Percentiles rank a stretch among this genome's conserved stretches.
Evolutionary conservation across 768 basidiomycete genomes (phyloP).

Genomic region (Hysterangium stoloniferum): DNA sequence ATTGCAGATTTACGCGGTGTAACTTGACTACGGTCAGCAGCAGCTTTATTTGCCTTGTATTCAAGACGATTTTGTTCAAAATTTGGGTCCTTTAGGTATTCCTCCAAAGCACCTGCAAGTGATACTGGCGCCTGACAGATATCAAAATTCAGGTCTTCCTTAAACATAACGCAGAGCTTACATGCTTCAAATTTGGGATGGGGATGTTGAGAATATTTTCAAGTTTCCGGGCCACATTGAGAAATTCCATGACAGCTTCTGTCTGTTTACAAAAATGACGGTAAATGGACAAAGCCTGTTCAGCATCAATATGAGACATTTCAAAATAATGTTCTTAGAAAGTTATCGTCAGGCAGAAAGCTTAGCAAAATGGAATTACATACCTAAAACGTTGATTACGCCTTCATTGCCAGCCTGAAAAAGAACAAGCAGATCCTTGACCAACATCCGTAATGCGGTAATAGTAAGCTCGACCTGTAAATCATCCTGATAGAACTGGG

Average conservation of each 20-base stretch:
- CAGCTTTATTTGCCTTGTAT: constrained; percentile 75
- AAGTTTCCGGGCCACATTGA: constrained; percentile 86
- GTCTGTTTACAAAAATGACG: constrained; percentile 93
- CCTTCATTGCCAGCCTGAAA: constrained; percentile 98
- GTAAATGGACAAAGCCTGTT: constrained; percentile 79
- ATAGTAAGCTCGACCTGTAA: constrained; percentile 88
- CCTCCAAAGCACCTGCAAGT: constrained; percentile 86
- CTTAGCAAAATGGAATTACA: constrained; percentile 11
- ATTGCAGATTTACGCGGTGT: constrained; percentile 11
- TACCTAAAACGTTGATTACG: constrained; percentile 47
- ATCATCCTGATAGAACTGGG: constrained; percentile 88
- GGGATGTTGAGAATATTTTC: constrained; percentile 90
- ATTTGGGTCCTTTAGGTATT: constrained; percentile 93
- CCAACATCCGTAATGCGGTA: constrained; percentile 83
- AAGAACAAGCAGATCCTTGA: constrained; percentile 91
- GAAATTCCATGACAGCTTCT: constrained; percentile 80
- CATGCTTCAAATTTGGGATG: constrained; percentile 88
- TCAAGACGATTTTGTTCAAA: constrained; percentile 94
- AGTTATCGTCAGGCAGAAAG: not conserved
- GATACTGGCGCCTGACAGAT: constrained; percentile 78
- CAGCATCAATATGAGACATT: constrained; percentile 92
- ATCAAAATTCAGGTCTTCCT: not conserved
- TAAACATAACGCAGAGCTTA: constrained; percentile 10
- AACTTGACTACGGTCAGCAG: constrained; percentile 37
- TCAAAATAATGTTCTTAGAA: constrained; percentile 86